Conservation (phyloP, 2,329 filamentous ascomycete genomes). For the Hymenoscyphus salicellus region DNA sequence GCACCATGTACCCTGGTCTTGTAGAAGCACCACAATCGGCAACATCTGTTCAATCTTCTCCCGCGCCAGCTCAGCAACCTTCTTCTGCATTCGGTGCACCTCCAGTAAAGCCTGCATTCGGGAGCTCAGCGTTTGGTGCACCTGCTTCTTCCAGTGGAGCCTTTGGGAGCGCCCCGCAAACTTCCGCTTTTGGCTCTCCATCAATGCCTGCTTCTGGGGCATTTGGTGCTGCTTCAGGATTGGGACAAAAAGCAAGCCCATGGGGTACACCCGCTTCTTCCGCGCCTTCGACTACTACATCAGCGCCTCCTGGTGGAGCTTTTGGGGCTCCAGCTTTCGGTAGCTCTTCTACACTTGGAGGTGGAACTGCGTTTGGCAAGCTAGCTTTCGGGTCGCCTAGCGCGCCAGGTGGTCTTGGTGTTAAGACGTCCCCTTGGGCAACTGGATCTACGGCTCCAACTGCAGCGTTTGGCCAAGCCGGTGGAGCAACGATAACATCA, state of each 20-base stretch:
- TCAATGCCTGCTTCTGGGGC: constrained; percentile 41
- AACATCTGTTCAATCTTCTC: constrained; percentile 18
- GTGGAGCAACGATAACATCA: constrained; percentile 43
- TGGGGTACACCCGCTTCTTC: constrained; percentile 43
- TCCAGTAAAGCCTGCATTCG: constrained; percentile 36
- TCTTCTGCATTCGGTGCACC: constrained; percentile 36
- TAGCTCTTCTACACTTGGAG: constrained; percentile 38
- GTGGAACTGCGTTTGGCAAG: constrained; percentile 16
- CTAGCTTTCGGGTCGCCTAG: constrained; percentile 26
- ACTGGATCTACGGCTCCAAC: constrained; percentile 36
- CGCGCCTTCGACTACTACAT: constrained; percentile 33
- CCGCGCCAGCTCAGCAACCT: constrained; percentile 26
- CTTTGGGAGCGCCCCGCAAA: background rate
- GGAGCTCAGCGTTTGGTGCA: constrained; percentile 8
- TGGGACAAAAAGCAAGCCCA: constrained; percentile 52
- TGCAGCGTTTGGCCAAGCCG: constrained; percentile 53
- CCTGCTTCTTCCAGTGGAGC: constrained; percentile 29
- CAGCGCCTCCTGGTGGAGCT: constrained; percentile 39
- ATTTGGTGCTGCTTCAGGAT: constrained; percentile 39
- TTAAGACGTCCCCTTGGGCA: constrained; percentile 55
- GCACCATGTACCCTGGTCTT: constrained; percentile 71
- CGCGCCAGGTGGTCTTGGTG: constrained; percentile 37
- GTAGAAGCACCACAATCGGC: constrained; percentile 40
- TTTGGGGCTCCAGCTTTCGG: constrained; percentile 47
- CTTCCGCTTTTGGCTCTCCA: constrained; percentile 34